These are phyloP conservation scores for Penstemon newberryi DNA, from an alignment of 257 asterid genomes.

Conservation along the genomic window DNA sequence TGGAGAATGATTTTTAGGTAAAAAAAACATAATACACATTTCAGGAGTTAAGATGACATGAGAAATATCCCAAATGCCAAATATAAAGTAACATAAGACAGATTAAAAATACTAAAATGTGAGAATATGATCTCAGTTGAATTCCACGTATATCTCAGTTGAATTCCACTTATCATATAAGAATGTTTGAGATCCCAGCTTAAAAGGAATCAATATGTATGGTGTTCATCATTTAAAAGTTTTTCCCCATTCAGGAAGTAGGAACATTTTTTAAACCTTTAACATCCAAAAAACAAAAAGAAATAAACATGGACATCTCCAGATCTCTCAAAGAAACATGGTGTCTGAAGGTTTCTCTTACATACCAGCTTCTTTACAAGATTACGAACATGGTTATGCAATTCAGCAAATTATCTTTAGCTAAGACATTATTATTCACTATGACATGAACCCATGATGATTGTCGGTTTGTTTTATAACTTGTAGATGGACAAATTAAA, in stretches of 20 bases:
- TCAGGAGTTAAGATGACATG: not conserved
- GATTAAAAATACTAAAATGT: constrained; percentile 1
- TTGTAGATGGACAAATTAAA: not conserved
- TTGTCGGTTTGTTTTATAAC: constrained; percentile 10
- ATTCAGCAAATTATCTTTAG: constrained; percentile 6
- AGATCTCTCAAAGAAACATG: constrained; percentile 17
- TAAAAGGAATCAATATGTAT: constrained; percentile 18
- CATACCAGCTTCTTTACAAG: not conserved
- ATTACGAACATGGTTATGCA: not conserved
- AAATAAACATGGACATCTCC: constrained; percentile 9
- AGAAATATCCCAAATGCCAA: constrained; percentile 2
- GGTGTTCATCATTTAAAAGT: constrained; percentile 7
- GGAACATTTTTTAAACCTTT: constrained; percentile 3
- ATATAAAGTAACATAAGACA: constrained; percentile 1
- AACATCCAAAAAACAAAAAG: constrained; percentile 3
- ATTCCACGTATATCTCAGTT: not conserved
- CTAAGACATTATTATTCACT: constrained; percentile 18
- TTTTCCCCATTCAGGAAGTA: constrained; percentile 15
- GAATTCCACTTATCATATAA: not conserved
- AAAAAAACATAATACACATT: not conserved
- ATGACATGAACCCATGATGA: constrained; percentile 5
- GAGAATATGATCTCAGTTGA: constrained; percentile 3
- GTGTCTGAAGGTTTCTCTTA: constrained; percentile 13
- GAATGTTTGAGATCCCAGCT: not conserved
- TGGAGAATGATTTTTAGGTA: not conserved